Evolutionary conservation across 2,329 filamentous ascomycete species (phyloP), one percentile per base, ranked within the genome.

Genomic region (Beauveria pseudobassiana): DNA sequence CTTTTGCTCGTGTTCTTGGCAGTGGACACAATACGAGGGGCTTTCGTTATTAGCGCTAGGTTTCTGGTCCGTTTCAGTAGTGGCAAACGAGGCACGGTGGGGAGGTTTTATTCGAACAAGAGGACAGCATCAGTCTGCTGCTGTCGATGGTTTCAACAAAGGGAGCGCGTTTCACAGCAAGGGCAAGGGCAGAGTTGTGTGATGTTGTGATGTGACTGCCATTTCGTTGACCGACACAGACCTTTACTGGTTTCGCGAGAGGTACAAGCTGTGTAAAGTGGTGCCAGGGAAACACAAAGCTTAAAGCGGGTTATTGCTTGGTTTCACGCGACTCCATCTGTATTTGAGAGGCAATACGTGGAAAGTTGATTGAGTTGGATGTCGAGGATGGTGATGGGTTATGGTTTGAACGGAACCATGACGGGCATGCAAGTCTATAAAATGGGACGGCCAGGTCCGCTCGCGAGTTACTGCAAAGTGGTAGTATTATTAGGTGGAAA

Each of bases 1-100:
- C 46, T 28, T 16, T 26, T 26, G n/a, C 40, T 40, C 24, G 42
- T 46, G 8, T 46, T 46, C 42, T 38, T 56, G 40, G 24, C 24
- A 34, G 26, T 56, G 40, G 53, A 18, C 42, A 34, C 28, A 46
- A 46, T 34, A 56, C 51, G 49, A 42, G 9, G 42, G 20, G 24
- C 28, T 40, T 9, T 4, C 2, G 20, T 28, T 51, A 22, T 28
- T 51, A 22, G 56, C 40, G 57, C 49, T 24, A n/a, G 24, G 59
- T 61, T 61, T 61, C 46, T 46, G 51, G 51, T 20, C 9, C 46
- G 59, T 61, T 61, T 61, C 59, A 61, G 59, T 52, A 24, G 26
- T 8, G 14, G 16, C 20, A 45, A 22, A 54, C 28, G n/a, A 22
- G 24, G 24, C 24, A 16, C n/a, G 24, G 20, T 6, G 22, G 14